Evolutionary conservation across 2,329 filamentous ascomycete genomes (phyloP), one percentile per base, ranked within the genome.

Genomic region (Aspergillus transmontanensis): DNA sequence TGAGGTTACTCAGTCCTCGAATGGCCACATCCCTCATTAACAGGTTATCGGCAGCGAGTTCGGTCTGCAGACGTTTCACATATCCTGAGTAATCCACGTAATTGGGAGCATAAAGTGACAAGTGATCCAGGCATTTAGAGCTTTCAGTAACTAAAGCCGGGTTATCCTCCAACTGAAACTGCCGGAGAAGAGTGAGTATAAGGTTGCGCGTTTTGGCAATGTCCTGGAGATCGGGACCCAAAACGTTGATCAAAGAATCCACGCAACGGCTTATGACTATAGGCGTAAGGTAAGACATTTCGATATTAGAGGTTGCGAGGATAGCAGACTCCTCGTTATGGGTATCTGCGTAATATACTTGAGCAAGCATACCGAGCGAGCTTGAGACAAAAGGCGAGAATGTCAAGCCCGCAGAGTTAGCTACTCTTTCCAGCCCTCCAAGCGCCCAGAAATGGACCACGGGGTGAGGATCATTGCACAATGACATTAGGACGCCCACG

Each of bases 361-460:
- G 94, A 23, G 93, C 93, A 23, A 98, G 85, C 89, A 99, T 96
- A 4, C 94, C 95, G 23, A 99, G 85, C 0, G 93, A 94, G 71
- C 93, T 93, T 0, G 93, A 90, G 23, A 97, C 94, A 72, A 94
- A 97, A 41, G 89, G 88, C 0, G 94, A 93, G 77, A 97, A 99
- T 30, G 92, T 94, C 62, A 99, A 82, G 0, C 95, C 95, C 1
- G 95, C 94, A 12, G 94, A 95, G 72, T 97, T 94, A 3, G 94
- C 91, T 14, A 96, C 93, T 58, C 91, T 85, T 2, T 92, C 90
- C 34, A 99, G 79, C 11, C 93, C 94, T 75, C 97, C 93, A 51
- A 99, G 82, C 3, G 96, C 94, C 93, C 94, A 98, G 75, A 94
- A 97, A 77, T 99, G 95, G 10, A 99, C 95, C 0, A 92, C 89